These are phyloP conservation scores for Boechera retrofracta DNA, from an alignment of 345 rosid genomes.

Conservation along the genomic window DNA sequence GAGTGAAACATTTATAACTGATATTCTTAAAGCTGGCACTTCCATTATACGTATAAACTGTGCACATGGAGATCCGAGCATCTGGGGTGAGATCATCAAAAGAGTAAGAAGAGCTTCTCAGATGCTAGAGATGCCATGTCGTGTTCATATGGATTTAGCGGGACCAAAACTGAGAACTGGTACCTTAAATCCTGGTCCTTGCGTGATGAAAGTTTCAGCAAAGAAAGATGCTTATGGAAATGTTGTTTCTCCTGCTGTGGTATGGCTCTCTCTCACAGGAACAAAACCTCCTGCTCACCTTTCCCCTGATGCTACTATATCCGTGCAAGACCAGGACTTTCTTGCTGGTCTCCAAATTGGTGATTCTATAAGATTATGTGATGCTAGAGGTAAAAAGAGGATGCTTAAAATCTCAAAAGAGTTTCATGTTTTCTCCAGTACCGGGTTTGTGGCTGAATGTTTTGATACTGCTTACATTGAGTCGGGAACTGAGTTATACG, in stretches of 20 bases:
- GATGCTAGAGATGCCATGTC: constrained; percentile 67
- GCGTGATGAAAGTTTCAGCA: constrained; percentile 63
- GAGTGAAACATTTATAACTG: constrained; percentile 54
- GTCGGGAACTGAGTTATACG: constrained; percentile 55
- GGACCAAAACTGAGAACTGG: constrained; percentile 79
- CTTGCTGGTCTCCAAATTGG: constrained; percentile 54
- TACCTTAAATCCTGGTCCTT: constrained; percentile 61
- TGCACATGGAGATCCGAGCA: constrained; percentile 65
- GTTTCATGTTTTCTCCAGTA: constrained; percentile 58
- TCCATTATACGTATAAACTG: constrained; percentile 70
- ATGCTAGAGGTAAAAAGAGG: constrained; percentile 68
- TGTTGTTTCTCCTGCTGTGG: constrained; percentile 56
- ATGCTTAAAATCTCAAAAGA: constrained; percentile 51
- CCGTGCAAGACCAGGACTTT: constrained; percentile 50
- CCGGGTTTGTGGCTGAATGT: constrained; percentile 66
- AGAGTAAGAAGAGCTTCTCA: constrained; percentile 60
- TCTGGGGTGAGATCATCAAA: constrained; percentile 69
- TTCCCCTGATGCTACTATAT: constrained; percentile 57
- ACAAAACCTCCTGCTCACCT: constrained; percentile 63
- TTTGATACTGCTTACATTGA: constrained; percentile 58
- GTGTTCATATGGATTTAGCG: constrained; percentile 76
- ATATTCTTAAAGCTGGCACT: constrained; percentile 61
- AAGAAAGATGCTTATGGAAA: constrained; percentile 64
- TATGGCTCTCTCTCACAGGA: constrained; percentile 64
- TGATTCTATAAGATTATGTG: constrained; percentile 55